These are phyloP conservation scores for Camptophora hylomeconis DNA, from an alignment of 2,329 filamentous ascomycete genomes.

Conservation along the genomic window DNA sequence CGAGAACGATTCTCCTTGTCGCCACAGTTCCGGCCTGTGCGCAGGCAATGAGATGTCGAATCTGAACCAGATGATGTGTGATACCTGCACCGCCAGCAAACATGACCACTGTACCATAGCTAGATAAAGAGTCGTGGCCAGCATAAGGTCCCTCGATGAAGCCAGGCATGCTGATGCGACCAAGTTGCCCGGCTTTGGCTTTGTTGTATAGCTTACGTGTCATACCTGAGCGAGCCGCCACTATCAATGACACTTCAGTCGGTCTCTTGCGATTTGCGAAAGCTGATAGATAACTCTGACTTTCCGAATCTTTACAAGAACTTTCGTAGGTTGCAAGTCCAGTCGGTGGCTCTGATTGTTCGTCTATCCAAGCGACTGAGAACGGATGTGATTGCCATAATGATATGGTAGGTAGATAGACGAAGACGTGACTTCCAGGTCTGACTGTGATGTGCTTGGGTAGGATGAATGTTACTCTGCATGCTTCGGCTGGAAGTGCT, in stretches of 20 bases:
- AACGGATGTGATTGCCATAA: conserved; percentile 38
- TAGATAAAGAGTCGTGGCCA: conserved; percentile 43
- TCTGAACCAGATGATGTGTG: conserved; percentile 50
- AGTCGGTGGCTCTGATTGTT: conserved; percentile 15
- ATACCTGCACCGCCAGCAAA: conserved; percentile 56
- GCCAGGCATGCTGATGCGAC: conserved; percentile 39
- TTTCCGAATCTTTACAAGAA: conserved; percentile 4
- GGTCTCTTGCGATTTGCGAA: conserved; percentile 23
- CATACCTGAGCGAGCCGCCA: conserved; percentile 50
- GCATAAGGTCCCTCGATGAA: conserved; percentile 53
- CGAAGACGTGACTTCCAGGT: conserved; percentile 48
- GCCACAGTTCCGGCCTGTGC: conserved; percentile 40
- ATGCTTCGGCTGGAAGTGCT: conserved; percentile 47
- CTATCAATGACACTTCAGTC: conserved; percentile 41
- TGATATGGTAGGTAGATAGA: conserved; percentile 41
- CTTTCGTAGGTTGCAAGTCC: conserved; percentile 2
- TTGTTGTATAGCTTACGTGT: conserved; percentile 47
- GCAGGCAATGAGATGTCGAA: conserved; percentile 44
- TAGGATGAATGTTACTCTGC: conserved; percentile 47
- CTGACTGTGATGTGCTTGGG: conserved; percentile 39
- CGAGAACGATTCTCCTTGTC: conserved; percentile 46
- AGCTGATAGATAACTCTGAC: conserved; percentile 13
- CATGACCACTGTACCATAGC: conserved; percentile 52
- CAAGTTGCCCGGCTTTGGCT: conserved; percentile 35
- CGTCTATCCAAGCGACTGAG: conserved; percentile 33